Evolutionary conservation across 495 filamentous ascomycete genomes (phyloP), one percentile per base, ranked within the genome.

Genomic region (Penicillium coffeae): DNA sequence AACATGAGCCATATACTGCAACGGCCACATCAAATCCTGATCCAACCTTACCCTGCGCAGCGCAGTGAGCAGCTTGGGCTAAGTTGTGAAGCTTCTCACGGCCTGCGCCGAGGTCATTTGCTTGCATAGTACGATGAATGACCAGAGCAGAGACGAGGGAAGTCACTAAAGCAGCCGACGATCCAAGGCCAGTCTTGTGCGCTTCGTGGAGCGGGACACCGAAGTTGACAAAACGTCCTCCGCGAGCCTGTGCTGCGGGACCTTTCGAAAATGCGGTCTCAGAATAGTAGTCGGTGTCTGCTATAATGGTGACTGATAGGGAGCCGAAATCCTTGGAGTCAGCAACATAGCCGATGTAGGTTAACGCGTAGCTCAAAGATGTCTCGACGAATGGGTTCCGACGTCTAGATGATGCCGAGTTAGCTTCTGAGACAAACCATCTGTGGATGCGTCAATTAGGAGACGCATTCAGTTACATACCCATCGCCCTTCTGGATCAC

Each of bases 221-320:
- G 71, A 95, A 96, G 54, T 85, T 75, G 43, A 79, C 77, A 72
- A 98, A 98, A 47, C 79, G 82, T 19, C 59, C 55, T 13, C 62
- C 47, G 8, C 55, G 42, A 5, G 47, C 53, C 5, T 67, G 56
- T 7, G 55, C 37, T 1, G 51, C 58, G 1, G 56, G 46, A n/a
- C 51, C 58, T 42, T 50, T 69, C 39, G 71, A 61, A 44, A 69
- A 56, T 32, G 71, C 57, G 20, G 83, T 73, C 33, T 89, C 85
- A 2, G 93, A 96, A 72, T 98, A 97, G 76, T 98, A 98, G 73
- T 95, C 89, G 57, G 87, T 88, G 69, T 96, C 90, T 21, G 94
- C 93, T 16, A 96, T 76, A 66, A 98, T 93, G 42, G 89, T 93
- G 58, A 97, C 80, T 10, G 77, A 79, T 15, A 86, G 65, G 0